phyloP scores from a whole-genome alignment of 2,329 filamentous ascomycete species.

The Fusarium siculi region DNA sequence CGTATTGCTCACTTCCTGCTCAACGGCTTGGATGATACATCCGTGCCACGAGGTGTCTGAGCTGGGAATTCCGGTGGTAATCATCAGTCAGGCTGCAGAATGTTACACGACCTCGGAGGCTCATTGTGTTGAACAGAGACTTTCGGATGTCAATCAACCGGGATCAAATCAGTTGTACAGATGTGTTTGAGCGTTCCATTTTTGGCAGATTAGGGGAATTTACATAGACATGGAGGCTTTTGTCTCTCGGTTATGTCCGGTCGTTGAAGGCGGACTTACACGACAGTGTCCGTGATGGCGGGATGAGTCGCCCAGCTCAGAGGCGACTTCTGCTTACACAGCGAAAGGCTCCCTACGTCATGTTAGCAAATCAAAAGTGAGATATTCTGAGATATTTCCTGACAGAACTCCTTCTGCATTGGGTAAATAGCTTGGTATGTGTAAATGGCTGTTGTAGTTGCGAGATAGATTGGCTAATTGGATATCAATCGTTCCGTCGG shows the following conservation, averaged over 20 bases:
- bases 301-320: not conserved
- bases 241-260: constrained; percentile 36
- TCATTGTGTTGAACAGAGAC: constrained; percentile 1
- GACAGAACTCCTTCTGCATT: constrained; percentile 24
- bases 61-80: not conserved
- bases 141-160: constrained; percentile 6
- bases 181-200: constrained; percentile 3
- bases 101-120: constrained; percentile 5
- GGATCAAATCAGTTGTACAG: constrained; percentile 8
- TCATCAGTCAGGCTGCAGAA: not conserved
- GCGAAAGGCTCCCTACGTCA: constrained; percentile 29
- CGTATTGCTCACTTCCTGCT: constrained; percentile 29
- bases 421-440: constrained; percentile 20
- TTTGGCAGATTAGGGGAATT: constrained; percentile 28
- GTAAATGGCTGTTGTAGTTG: constrained; percentile 1
- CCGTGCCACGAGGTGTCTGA: constrained; percentile 7
- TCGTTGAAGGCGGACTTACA: constrained; percentile 26
- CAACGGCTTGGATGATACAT: constrained; percentile 7
- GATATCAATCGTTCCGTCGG: constrained; percentile 8
- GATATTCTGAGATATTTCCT: constrained; percentile 12
- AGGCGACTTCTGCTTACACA: constrained; percentile 18
- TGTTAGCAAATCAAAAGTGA: not conserved
- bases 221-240: not conserved
- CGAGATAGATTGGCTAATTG: constrained; percentile 23
- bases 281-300: constrained; percentile 17